These are phyloP conservation scores for Acrodontium crateriforme DNA, from an alignment of 2,329 filamentous ascomycete species.

Conservation along the genomic window DNA sequence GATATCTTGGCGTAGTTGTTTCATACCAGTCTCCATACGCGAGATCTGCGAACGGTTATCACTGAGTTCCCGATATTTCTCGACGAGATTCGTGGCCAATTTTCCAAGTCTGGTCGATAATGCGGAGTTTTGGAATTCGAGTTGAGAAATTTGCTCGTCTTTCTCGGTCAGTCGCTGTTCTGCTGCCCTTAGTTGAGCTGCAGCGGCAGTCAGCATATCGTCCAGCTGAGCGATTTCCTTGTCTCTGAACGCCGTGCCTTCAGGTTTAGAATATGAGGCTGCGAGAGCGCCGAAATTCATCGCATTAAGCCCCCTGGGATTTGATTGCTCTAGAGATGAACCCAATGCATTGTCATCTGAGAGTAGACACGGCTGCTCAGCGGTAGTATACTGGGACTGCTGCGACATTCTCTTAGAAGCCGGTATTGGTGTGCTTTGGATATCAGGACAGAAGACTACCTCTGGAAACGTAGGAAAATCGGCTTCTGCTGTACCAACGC, in stretches of 20 bases:
- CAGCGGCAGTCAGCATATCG: slow-evolving; percentile 5
- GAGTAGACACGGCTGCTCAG: background rate
- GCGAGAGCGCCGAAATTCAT: background rate
- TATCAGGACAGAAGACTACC: no score
- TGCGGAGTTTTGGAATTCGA: background rate
- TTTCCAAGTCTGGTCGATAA: no score
- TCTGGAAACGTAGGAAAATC: no score
- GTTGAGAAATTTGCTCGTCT: background rate
- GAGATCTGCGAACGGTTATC: slow-evolving; percentile 1
- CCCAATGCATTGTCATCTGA: background rate
- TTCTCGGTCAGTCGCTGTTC: slow-evolving; percentile 1
- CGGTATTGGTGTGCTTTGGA: no score
- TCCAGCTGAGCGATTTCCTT: slow-evolving; percentile 12
- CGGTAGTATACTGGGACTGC: background rate
- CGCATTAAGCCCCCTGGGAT: background rate
- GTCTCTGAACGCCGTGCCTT: slow-evolving; percentile 16
- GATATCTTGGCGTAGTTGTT: no score
- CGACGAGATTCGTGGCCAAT: background rate
- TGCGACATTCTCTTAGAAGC: background rate
- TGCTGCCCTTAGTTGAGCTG: slow-evolving; percentile 1
- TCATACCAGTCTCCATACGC: background rate
- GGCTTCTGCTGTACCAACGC: slow-evolving; percentile 2
- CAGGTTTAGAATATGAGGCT: background rate
- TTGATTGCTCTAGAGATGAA: background rate
- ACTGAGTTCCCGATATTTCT: background rate